Base-by-base conservation (phyloP, 169 alveolate genomes). In the Theileria sp. region DNA sequence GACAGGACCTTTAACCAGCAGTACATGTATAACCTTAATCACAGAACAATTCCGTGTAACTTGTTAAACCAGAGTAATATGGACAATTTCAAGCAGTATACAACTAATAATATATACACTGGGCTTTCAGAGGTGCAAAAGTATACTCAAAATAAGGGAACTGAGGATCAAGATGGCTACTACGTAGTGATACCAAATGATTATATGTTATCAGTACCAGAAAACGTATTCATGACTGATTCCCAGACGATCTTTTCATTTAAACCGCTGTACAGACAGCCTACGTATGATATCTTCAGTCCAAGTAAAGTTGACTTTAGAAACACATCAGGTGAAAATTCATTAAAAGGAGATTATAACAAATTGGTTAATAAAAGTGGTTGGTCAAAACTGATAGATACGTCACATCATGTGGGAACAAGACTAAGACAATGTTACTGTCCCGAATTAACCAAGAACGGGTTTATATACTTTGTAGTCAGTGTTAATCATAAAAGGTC, bases 391-490 rank as follows among this genome's bases (percentile, higher is more conserved):
- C 30, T 84, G 50, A 58, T 78, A 49, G 90, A 84, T 65, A 84
- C 77, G 30, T 67, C 78, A 10, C 64, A 67, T 32, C 90, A 84
- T 26, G 54, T 36, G 21, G 90, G 90, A 0, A 77, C 90, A n/a
- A 56, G 90, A 10, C 70, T 76, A 0, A 65, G 90, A 19, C 90
- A 84, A 54, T 84, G 90, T 67, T 77, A 76, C 38, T 78, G 87
- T 49, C 88, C 77, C 0, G 77, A 86, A 26, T 51, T 80, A 60
- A 60, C 86, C 58, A 77, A 78, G 26, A 87, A 77, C 54, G 91
- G 73, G 69, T 91, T 81, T 67, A 64, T 93, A n/a, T 93, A 89
- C 65, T 93, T 92, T 61, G 78, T 92, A 62, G 96, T 92, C 30
- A 66, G 91, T 32, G 90, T 89, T 36, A 89, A 81, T 38, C 79